Conservation (phyloP, 495 filamentous ascomycete species). For the Copromyces sp. region DNA sequence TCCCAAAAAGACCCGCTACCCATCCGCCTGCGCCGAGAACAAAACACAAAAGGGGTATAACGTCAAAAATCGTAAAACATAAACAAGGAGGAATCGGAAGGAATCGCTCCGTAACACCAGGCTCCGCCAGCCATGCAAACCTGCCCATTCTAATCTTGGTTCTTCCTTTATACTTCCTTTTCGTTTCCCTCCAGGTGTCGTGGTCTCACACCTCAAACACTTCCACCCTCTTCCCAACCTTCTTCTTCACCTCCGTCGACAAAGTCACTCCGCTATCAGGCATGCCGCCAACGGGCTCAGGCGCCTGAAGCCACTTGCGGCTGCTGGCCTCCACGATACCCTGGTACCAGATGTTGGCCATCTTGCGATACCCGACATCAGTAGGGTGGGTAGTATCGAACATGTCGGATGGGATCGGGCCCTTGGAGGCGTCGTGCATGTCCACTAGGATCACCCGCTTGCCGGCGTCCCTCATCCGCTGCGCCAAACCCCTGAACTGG, state of each 20-base stretch:
- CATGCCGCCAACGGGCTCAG: conserved; percentile 12
- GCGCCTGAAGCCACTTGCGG: conserved; percentile 14
- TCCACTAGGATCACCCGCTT: conserved; percentile 37
- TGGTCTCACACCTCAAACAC: not conserved
- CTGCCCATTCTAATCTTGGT: not conserved
- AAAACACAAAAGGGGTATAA: not conserved
- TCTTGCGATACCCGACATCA: conserved; percentile 40
- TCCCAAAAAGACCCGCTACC: too few species aligned
- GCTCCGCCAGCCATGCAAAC: not conserved
- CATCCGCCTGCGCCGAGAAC: not conserved
- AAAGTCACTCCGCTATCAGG: conserved; percentile 12
- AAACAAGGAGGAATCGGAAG: not conserved
- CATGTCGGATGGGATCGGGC: conserved; percentile 26
- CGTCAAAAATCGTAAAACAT: not conserved
- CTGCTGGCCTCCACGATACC: conserved; percentile 26
- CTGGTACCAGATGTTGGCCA: conserved; percentile 43
- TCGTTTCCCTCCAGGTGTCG: not conserved
- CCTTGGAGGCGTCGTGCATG: conserved; percentile 27
- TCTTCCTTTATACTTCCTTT: not conserved
- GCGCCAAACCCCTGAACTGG: conserved; percentile 27
- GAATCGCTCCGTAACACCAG: not conserved
- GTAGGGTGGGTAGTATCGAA: conserved; percentile 41
- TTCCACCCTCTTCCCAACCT: not conserved
- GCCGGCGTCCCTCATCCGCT: conserved; percentile 17
- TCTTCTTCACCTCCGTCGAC: not conserved